Conservation (phyloP, 306 rosid genomes). For the Heteromeles arbutifolia region DNA sequence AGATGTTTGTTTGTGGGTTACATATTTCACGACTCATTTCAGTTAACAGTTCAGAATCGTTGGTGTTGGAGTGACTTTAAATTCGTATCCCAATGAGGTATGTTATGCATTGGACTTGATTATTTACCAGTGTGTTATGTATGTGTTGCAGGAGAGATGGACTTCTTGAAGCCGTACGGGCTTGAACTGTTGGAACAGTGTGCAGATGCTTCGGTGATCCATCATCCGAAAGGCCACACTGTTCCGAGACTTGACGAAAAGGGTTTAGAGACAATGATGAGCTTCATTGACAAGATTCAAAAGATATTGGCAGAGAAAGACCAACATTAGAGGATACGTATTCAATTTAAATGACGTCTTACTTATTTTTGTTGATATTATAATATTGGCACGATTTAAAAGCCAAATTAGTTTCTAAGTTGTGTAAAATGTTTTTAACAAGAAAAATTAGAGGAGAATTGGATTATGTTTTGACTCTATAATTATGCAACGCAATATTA, state of each 20-base stretch:
- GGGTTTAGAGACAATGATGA: constrained; percentile 29
- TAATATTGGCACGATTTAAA: too few species aligned
- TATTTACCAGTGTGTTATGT: neutral
- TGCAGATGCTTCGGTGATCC: constrained; percentile 49
- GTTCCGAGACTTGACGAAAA: constrained; percentile 68
- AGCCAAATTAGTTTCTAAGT: too few species aligned
- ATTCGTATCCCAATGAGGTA: too few species aligned
- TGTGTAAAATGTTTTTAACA: too few species aligned
- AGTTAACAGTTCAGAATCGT: too few species aligned
- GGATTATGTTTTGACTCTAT: too few species aligned
- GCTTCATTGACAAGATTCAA: constrained; percentile 47
- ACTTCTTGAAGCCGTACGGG: constrained; percentile 59
- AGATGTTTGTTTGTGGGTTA: neutral
- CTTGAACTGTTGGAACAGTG: constrained; percentile 41
- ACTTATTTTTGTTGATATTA: too few species aligned
- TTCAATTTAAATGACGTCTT: too few species aligned
- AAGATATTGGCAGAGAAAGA: constrained; percentile 13
- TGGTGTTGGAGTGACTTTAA: neutral
- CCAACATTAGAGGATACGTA: neutral
- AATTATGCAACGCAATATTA: too few species aligned
- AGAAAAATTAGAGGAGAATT: too few species aligned
- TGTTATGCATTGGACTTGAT: neutral
- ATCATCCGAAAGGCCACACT: constrained; percentile 85
- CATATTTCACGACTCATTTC: too few species aligned
- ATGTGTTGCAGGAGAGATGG: constrained; percentile 57